phyloP scores from a whole-genome alignment of 2,329 filamentous ascomycete genomes.

The Cladophialophora psammophila region DNA sequence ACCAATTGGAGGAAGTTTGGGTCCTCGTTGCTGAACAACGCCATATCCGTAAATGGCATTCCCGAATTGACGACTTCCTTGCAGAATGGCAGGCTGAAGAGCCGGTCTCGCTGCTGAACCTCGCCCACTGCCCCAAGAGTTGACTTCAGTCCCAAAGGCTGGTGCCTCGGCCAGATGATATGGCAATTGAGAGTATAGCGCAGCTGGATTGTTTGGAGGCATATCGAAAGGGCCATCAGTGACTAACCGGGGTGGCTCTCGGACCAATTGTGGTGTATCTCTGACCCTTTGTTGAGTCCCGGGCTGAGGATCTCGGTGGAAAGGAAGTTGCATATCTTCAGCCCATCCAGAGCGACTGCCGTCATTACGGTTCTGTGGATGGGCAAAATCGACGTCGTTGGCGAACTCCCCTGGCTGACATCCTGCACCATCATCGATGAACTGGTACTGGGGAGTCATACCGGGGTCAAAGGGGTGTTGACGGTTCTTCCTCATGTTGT shows the following conservation, averaged over 20 bases:
- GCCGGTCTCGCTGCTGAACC: background rate
- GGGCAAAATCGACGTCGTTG: background rate
- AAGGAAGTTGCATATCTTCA: background rate
- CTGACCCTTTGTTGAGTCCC: background rate
- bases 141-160: too few species aligned
- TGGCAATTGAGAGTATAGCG: background rate
- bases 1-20: slow-evolving; percentile 4
- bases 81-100: background rate
- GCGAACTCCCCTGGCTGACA: background rate
- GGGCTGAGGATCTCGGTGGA: background rate
- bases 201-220: background rate
- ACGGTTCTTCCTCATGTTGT: background rate
- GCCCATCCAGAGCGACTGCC: background rate
- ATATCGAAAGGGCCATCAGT: background rate
- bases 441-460: background rate
- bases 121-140: background rate
- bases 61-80: background rate
- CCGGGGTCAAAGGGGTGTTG: slow-evolving; percentile 11
- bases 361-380: background rate
- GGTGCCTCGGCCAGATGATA: background rate
- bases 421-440: background rate
- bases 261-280: background rate
- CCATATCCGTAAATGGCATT: background rate
- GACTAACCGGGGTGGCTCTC: background rate
- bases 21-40: background rate